phyloP scores from a whole-genome alignment of 164 flowering plant genomes.

The Chimonanthus praecox region DNA sequence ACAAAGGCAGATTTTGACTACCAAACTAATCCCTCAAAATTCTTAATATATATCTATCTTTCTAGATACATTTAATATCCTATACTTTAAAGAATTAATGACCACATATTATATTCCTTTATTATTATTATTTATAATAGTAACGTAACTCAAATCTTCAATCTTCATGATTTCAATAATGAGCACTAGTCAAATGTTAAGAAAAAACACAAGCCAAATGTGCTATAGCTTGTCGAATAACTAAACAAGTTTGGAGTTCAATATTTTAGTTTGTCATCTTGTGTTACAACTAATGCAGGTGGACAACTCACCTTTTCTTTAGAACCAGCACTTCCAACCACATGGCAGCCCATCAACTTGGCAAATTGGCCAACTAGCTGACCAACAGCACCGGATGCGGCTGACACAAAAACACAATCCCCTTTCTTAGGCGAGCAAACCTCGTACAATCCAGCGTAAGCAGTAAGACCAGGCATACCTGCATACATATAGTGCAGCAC shows the following conservation, averaged over 20 bases:
- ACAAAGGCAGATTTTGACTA: too few species aligned
- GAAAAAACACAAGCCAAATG: too few species aligned
- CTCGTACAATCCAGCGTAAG: slow-evolving; percentile 8
- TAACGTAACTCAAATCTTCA: too few species aligned
- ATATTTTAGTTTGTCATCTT: not conserved
- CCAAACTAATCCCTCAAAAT: too few species aligned
- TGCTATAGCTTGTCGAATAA: not conserved
- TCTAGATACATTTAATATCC: too few species aligned
- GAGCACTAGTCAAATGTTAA: too few species aligned
- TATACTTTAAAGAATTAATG: too few species aligned
- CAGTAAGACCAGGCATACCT: slow-evolving; percentile 10
- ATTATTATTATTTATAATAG: too few species aligned
- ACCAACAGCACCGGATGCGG: slow-evolving; percentile 9
- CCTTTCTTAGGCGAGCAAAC: slow-evolving; percentile 11
- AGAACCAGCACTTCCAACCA: slow-evolving; percentile 12
- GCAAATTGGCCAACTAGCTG: slow-evolving; percentile 9
- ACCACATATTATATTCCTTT: too few species aligned
- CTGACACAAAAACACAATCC: slow-evolving; percentile 8
- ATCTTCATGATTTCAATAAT: too few species aligned
- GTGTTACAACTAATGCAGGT: not conserved
- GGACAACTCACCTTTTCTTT: slow-evolving; percentile 2
- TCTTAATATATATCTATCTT: too few species aligned
- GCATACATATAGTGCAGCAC: not conserved
- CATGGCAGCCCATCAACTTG: slow-evolving; percentile 7
- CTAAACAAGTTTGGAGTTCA: not conserved